Evolutionary conservation across 208 protist species (phyloP).

Genomic region (Wallacemonas rigidus): DNA sequence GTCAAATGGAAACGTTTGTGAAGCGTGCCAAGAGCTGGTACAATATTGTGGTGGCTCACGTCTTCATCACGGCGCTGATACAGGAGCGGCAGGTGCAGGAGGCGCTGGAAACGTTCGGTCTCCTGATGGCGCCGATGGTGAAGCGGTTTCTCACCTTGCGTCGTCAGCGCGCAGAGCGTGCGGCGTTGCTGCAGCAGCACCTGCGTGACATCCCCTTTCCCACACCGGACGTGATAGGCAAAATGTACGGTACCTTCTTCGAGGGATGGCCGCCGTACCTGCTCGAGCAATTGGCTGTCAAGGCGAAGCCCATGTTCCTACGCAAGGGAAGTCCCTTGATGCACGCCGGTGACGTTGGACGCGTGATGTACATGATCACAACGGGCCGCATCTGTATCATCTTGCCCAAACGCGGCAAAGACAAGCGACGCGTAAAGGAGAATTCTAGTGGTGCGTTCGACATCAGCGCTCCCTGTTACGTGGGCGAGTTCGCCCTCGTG

Average conservation of each 20-base stretch:
- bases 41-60: conserved; percentile 76
- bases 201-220: conserved; percentile 79
- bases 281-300: conserved; percentile 68
- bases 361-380: conserved; percentile 90
- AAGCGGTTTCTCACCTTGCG: conserved; percentile 49
- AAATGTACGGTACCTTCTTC: conserved; percentile 88
- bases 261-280: conserved; percentile 68
- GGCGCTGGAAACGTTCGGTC: conserved; percentile 68
- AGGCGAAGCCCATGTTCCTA: conserved; percentile 64
- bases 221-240: conserved; percentile 71
- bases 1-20: conserved; percentile 50
- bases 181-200: conserved; percentile 47
- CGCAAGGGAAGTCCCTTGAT: conserved; percentile 75
- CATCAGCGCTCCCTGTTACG: conserved; percentile 84
- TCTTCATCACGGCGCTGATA: conserved; percentile 84
- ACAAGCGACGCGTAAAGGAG: conserved; percentile 78
- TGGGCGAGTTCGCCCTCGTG: conserved; percentile 88
- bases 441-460: conserved; percentile 70
- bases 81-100: conserved; percentile 75
- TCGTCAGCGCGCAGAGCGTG: conserved; percentile 32
- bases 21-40: conserved; percentile 63
- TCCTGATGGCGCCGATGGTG: conserved; percentile 72
- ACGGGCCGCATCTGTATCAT: conserved; percentile 68
- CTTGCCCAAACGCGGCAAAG: conserved; percentile 58
- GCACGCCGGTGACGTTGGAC: conserved; percentile 89